These are phyloP conservation scores for Cryphonectria parasitica DNA, from an alignment of 2,329 filamentous ascomycete genomes.

Conservation along the genomic window DNA sequence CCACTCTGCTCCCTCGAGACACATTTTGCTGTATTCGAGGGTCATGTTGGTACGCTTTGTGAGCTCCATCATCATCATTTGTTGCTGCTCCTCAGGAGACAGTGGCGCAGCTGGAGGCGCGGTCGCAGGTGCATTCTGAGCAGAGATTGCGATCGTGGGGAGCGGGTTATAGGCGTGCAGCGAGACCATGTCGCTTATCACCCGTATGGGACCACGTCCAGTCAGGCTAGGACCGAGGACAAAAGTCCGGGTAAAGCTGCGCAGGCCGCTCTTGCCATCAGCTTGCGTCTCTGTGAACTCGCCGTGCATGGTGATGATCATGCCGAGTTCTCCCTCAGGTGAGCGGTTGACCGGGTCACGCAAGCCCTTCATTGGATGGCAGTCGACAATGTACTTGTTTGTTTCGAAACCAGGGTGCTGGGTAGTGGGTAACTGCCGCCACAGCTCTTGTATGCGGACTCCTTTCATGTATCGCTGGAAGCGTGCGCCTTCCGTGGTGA, in stretches of 20 bases:
- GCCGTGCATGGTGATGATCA: slow-evolving; percentile 79
- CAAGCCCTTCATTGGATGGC: slow-evolving; percentile 72
- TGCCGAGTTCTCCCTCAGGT: slow-evolving; percentile 71
- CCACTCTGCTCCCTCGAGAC: slow-evolving; percentile 79
- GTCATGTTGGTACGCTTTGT: slow-evolving; percentile 81
- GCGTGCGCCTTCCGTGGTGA: slow-evolving; percentile 60
- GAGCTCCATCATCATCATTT: slow-evolving; percentile 75
- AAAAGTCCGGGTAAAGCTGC: slow-evolving; percentile 83
- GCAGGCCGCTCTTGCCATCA: slow-evolving; percentile 60
- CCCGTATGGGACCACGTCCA: slow-evolving; percentile 66
- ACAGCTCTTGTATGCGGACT: slow-evolving; percentile 67
- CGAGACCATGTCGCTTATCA: slow-evolving; percentile 79
- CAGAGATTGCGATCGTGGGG: slow-evolving; percentile 45
- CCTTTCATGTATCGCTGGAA: slow-evolving; percentile 71
- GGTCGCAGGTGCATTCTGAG: slow-evolving; percentile 31
- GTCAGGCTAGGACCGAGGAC: slow-evolving; percentile 75
- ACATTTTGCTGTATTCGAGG: slow-evolving; percentile 76
- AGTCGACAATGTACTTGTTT: slow-evolving; percentile 83
- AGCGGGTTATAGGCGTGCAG: slow-evolving; percentile 67
- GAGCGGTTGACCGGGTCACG: slow-evolving; percentile 70
- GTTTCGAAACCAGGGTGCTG: slow-evolving; percentile 72
- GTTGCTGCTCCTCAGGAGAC: slow-evolving; percentile 55
- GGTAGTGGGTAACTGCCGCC: slow-evolving; percentile 72
- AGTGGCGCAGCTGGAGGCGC: slow-evolving; percentile 33
- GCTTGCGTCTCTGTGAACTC: slow-evolving; percentile 78